Evolutionary conservation across 164 flowering plant species (phyloP).

Genomic region (Liriodendron chinense): DNA sequence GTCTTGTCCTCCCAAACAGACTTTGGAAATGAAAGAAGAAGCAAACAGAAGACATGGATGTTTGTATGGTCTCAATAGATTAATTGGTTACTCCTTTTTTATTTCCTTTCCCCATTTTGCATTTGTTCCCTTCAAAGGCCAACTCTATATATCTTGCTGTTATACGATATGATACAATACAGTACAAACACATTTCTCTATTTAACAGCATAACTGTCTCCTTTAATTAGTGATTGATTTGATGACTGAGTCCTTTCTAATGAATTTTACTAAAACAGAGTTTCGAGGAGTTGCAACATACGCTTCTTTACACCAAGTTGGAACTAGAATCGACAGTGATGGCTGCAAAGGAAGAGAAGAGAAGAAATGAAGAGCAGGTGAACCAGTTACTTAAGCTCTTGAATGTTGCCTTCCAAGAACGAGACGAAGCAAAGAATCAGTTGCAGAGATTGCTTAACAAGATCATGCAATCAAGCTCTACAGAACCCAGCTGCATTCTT

Average conservation of each 20-base stretch:
- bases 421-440: constrained; percentile 69
- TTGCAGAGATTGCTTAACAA: constrained; percentile 44
- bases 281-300: constrained; percentile 51
- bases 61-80: no score
- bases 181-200: no score
- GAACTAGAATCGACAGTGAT: constrained; percentile 53
- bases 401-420: constrained; percentile 46
- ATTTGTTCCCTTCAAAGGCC: no score
- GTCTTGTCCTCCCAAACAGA: no score
- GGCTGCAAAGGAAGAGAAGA: constrained; percentile 46
- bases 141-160: no score
- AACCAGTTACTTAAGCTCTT: constrained; percentile 41
- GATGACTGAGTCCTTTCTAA: neutral
- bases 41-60: no score
- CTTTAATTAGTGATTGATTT: no score
- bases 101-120: no score
- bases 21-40: no score
- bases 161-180: no score
- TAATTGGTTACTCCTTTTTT: no score
- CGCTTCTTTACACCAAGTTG: constrained; percentile 35
- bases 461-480: constrained; percentile 14
- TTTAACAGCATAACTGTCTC: no score
- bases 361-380: constrained; percentile 42
- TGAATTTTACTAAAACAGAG: constrained; percentile 26
- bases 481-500: constrained; percentile 6